A percentile compares a stretch with the other conserved stretches of the same genome.
Conservation (phyloP, 176 grass and related monocot species). For the Zea mays region Zm-B73-REFERENCE-NAM-5.0 NC_050097.1:22965001-22965500, state of each 20-base stretch:
- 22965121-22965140: too few relatives aligned
- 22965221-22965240: constrained; percentile 41
- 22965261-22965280: constrained; percentile 27
- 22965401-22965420: background rate
- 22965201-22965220: constrained; percentile 25
- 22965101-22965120: too few relatives aligned
- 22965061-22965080: too few relatives aligned
- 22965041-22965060: too few relatives aligned
- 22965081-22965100: too few relatives aligned
- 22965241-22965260: constrained; percentile 41
- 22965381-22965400: background rate
- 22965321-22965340: constrained; percentile 29
- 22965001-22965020: too few relatives aligned
- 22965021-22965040: too few relatives aligned
- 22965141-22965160: constrained; percentile 19
- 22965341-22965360: constrained; percentile 2
- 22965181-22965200: constrained; percentile 30
- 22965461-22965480: background rate
- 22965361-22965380: constrained; percentile 38
- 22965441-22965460: background rate
- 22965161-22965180: constrained; percentile 11
- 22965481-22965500: background rate
- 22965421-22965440: background rate
- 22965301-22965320: constrained; percentile 35
- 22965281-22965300: constrained; percentile 23